Evolutionary conservation across 2,329 filamentous ascomycete species (phyloP), one percentile per base, ranked within the genome.

Genomic region (Ophiostoma himal-ulmi): DNA sequence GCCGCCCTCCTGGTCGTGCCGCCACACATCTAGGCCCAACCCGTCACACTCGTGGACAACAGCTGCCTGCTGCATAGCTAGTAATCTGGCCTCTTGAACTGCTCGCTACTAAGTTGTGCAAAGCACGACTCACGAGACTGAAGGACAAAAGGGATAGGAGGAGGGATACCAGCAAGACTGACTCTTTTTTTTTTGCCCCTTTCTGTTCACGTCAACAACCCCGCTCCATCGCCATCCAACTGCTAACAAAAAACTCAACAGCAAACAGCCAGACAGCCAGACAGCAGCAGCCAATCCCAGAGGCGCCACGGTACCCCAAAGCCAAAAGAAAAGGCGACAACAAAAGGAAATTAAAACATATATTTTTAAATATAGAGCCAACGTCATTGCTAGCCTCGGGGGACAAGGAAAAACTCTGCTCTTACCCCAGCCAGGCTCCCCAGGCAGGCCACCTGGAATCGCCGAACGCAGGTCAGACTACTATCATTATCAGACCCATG

Each of bases 381-480:
- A 73, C 73, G 73, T 74, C 71, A 73, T 74, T 74, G 72, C 68
- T 72, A 73, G 70, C 69, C 64, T 48, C 69, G 67, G 60, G 22
- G 68, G 26, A n/a, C 26, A 62, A 62, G 57, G 54, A 39, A 41
- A 72, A 73, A 69, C 69, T 73, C 70, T 72, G 70, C 69, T 62
- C 67, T 44, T 34, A 62, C 57, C 57, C 70, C 69, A 69, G 62
- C 60, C 34, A 37, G 44, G 17, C 30, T 68, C 14, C 44, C 70
- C 68, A 69, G 22, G 8, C 52, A 8, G n/a, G 52, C 52, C 52
- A 57, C 52, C 22, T 26, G 52, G 52, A 57, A 57, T 8, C 52
- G 52, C 71, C 69, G 71, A 71, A 69, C 54, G 65, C 52, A 26
- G 7, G 44, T 20, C 44, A 48, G 44, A 48, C 44, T 30, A 48